These are phyloP conservation scores for Backusella psychrophila DNA, from an alignment of 192 early-diverging fungal genomes.

Conservation along the genomic window DNA sequence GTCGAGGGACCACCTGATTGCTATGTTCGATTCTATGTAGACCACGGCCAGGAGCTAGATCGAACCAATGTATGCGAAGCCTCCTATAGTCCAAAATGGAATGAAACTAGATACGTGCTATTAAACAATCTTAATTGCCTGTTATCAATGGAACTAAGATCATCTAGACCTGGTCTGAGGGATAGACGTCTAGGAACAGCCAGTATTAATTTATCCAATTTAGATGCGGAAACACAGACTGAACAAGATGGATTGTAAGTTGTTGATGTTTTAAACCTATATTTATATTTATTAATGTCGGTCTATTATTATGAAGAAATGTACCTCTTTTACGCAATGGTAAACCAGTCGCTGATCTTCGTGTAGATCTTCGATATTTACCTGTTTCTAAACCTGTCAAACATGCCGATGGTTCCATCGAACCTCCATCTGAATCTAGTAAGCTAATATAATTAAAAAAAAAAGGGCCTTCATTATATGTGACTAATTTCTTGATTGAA, in stretches of 20 bases:
- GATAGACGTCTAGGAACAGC: constrained; percentile 30
- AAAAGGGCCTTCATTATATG: not conserved
- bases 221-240: constrained; percentile 11
- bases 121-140: constrained; percentile 26
- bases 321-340: constrained; percentile 29
- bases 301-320: not conserved
- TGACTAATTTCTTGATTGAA: not conserved
- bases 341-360: constrained; percentile 32
- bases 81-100: constrained; percentile 28
- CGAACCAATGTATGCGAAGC: constrained; percentile 18
- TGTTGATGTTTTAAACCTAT: not conserved
- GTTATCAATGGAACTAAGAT: constrained; percentile 23
- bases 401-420: constrained; percentile 35
- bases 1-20: constrained; percentile 14
- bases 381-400: constrained; percentile 40
- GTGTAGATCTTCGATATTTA: constrained; percentile 36
- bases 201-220: constrained; percentile 6
- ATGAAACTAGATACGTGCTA: constrained; percentile 27
- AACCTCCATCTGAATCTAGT: constrained; percentile 51
- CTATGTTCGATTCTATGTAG: constrained; percentile 32
- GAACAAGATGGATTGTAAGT: constrained; percentile 33
- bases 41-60: constrained; percentile 31
- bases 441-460: constrained; percentile 5
- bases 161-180: constrained; percentile 16
- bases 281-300: not conserved